A percentile compares a stretch with the other conserved stretches of the same genome.
Conservation (phyloP, 2,329 filamentous ascomycete genomes). For the Aspergillus sp. region DNA sequence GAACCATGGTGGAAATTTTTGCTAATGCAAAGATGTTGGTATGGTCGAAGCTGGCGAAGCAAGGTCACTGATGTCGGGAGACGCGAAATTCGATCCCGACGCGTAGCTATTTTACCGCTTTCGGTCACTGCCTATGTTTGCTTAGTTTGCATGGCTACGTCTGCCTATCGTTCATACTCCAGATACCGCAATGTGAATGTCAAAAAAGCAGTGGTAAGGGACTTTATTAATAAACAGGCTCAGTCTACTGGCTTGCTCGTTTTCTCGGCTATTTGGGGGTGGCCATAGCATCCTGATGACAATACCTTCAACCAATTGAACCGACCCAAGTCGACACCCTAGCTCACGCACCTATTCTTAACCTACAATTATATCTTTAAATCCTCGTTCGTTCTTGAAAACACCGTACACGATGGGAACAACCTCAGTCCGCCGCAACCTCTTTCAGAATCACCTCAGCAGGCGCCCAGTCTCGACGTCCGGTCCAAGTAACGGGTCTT, state of each 20-base stretch:
- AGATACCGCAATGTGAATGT: neutral
- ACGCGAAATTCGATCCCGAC: constrained; percentile 30
- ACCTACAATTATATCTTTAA: neutral
- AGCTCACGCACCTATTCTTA: neutral
- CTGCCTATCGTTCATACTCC: neutral
- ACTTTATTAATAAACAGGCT: neutral
- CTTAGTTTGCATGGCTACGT: neutral
- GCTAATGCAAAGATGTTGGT: neutral
- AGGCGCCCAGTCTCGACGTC: constrained; percentile 38
- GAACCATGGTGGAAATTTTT: constrained; percentile 33
- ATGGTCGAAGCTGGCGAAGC: neutral
- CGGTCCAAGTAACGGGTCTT: constrained; percentile 16
- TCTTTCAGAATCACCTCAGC: constrained; percentile 46
- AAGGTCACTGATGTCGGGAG: constrained; percentile 11
- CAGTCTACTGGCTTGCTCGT: neutral
- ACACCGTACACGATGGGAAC: constrained; percentile 23
- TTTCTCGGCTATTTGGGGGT: neutral
- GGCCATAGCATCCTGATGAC: neutral
- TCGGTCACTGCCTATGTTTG: constrained; percentile 2
- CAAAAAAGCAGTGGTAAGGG: neutral
- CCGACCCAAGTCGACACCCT: neutral
- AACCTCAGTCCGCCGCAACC: constrained; percentile 44
- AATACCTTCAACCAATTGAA: neutral
- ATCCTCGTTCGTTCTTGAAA: neutral
- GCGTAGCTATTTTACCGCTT: constrained; percentile 21